A percentile compares a stretch with the other conserved stretches of the same genome.
Conservation (phyloP, 2,329 filamentous ascomycete species). For the Sordariomycetes sp. region DNA sequence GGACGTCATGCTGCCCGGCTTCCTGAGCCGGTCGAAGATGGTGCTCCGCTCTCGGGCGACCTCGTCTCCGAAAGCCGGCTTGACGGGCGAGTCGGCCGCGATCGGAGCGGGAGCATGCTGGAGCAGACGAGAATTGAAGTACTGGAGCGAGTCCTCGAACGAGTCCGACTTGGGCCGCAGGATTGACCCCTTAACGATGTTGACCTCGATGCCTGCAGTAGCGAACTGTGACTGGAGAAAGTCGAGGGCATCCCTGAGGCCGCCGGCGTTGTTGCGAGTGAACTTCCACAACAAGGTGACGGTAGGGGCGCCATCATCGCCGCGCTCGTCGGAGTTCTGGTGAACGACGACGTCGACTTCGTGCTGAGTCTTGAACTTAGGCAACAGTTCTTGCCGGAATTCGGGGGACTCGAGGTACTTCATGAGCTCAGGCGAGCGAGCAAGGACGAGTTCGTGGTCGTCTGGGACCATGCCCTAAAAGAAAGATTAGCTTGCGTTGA, state of each 20-base stretch:
- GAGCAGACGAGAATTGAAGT: conserved; percentile 92
- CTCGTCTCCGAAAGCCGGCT: conserved; percentile 70
- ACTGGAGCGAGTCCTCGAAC: conserved; percentile 92
- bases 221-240: conserved; percentile 80
- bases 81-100: conserved; percentile 78
- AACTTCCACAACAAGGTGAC: conserved; percentile 64
- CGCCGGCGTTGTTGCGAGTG: conserved; percentile 93
- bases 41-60: conserved; percentile 64
- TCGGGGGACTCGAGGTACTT: conserved; percentile 72
- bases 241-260: conserved; percentile 89
- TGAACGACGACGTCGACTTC: conserved; percentile 77
- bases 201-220: conserved; percentile 76
- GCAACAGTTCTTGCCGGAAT: conserved; percentile 66
- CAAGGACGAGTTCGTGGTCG: conserved; percentile 80
- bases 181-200: conserved; percentile 83
- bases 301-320: conserved; percentile 43
- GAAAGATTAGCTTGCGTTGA: conserved; percentile 1
- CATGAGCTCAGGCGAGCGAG: conserved; percentile 60
- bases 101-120: conserved; percentile 78
- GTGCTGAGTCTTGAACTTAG: conserved; percentile 81
- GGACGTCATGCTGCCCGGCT: conserved; percentile 87
- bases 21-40: conserved; percentile 86
- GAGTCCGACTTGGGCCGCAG: conserved; percentile 97
- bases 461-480: conserved; percentile 90
- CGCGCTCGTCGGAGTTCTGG: conserved; percentile 43